Base-by-base conservation (phyloP, 2,329 filamentous ascomycete species). In the Ploettnerulaceae sp. region DNA sequence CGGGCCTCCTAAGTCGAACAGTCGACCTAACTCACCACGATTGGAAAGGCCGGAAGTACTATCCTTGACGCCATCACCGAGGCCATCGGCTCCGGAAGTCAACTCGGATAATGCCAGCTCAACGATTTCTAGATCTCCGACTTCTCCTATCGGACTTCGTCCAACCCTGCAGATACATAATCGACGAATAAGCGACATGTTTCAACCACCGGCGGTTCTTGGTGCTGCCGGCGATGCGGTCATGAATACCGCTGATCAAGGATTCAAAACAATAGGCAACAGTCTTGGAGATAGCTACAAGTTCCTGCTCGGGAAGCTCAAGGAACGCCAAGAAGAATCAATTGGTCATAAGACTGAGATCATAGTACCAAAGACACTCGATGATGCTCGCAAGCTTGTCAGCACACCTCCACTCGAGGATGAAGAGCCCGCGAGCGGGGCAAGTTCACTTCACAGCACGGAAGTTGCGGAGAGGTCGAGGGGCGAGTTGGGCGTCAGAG, bases 231-330 rank as follows among this genome's bases (percentile, higher is more conserved):
- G 86, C 50, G 91, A 95, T 64, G 86, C 86, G 2, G 81, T 95
- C 20, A 78, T 95, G 49, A 89, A 78, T 57, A 90, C 89, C 0
- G 93, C 93, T 8, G 93, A 98, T 61, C 89, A 95, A 64, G 79
- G 90, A 1, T 74, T 97, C 54, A 95, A 96, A 62, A 94, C 83
- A 26, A 95, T 98, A 56, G 87, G 91, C 52, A 90, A 78, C 61
- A 94, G 89, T 37, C 72, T 97, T 3, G 90, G 91, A 49, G 89
- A 88, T 60, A 96, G 89, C 63, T 94, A 96, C 69, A 93, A 89
- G 50, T 95, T 97, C 64, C 71, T 98, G 18, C 81, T 98, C 45
- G 91, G 91, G 12, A 87, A 89, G 56, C 73, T 96, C 15, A 88
- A 86, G 52, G 89, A 95, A 64, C 74, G 81, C 57, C 69, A 79